Evolutionary conservation across 371 early-diverging fungal genomes (phyloP), one percentile per base, ranked within the genome.

Genomic region (Saksenaea oblongispora): DNA sequence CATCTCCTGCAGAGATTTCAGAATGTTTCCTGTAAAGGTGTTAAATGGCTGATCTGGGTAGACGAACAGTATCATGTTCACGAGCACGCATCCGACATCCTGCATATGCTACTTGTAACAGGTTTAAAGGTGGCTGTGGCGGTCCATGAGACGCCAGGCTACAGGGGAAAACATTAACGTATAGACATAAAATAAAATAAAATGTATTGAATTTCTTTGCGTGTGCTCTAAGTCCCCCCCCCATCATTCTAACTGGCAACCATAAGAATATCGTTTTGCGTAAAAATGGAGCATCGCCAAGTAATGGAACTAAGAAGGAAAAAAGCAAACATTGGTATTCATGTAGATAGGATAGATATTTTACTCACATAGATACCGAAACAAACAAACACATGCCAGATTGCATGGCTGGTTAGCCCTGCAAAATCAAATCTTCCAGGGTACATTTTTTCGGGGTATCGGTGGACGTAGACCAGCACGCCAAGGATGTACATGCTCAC

Each of bases 361-460:
- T 31, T 4, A 71, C 76, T 67, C 73, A 78, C 79, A 59, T 73
- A 86, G 27, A 87, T 87, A 5, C 89, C 91, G 5, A 82, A 74
- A 18, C 87, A 81, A 7, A 91, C 91, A 72, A 83, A 83, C 14
- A 88, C 66, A 70, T 93, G 93, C 93, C 93, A 93, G 55, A 89
- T 78, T 47, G 88, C 88, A 73, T 93, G 93, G 53, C 88, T 88
- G 57, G 89, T 87, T 73, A 81, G 73, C 56, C 87, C 86, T 63
- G 86, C 73, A 57, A 79, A 72, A 71, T 94, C 93, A 74, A 92
- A 91, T 62, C 75, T 69, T 11, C 93, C 93, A n/a, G 91, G 92
- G 56, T 73, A 85, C 59, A 79, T 78, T 67, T 88, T 84, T 76
- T 94, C 93, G 13, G 93, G 94, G 62, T 87, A 83, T 28, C 88